Percentiles rank a stretch among this genome's conserved stretches.
phyloP scores from a whole-genome alignment of 2,329 filamentous ascomycete species.

The Verruconis gallopava region DNA sequence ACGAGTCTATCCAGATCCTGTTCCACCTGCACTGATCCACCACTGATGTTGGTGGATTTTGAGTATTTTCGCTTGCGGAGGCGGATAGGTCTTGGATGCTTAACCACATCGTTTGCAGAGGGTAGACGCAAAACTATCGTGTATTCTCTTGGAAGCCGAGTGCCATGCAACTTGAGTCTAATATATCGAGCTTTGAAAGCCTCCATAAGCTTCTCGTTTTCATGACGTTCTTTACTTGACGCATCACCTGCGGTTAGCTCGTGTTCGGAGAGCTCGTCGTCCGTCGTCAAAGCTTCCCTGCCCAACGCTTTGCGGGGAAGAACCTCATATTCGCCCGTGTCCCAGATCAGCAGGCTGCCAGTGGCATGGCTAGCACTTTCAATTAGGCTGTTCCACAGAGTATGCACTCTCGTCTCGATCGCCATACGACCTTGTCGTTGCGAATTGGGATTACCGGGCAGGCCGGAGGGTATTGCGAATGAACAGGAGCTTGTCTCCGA shows the following conservation, averaged over 20 bases:
- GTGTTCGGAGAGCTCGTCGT: conserved; percentile 12
- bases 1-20: conserved; percentile 2
- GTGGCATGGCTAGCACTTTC: conserved; percentile 30
- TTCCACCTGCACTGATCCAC: conserved; percentile 11
- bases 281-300: conserved; percentile 17
- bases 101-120: conserved; percentile 19
- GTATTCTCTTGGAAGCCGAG: conserved; percentile 25
- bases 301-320: conserved; percentile 15
- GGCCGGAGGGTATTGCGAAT: conserved; percentile 34
- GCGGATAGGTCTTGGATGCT: conserved; percentile 14
- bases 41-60: conserved; percentile 13
- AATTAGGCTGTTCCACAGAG: conserved; percentile 33
- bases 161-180: conserved; percentile 29
- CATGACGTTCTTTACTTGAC: conserved; percentile 11
- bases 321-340: conserved; percentile 31
- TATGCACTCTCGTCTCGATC: conserved; percentile 33
- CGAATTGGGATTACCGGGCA: conserved; percentile 30
- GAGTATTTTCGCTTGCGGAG: conserved; percentile 13
- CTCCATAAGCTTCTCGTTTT: conserved; percentile 25
- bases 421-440: conserved; percentile 28
- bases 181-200: conserved; percentile 28
- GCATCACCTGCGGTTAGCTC: not conserved
- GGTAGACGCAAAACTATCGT: conserved; percentile 28
- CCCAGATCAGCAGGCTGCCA: conserved; percentile 33
- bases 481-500: conserved; percentile 53